Base-by-base conservation (phyloP, 2,329 filamentous ascomycete genomes). In the Aspergillus brasiliensis region DNA sequence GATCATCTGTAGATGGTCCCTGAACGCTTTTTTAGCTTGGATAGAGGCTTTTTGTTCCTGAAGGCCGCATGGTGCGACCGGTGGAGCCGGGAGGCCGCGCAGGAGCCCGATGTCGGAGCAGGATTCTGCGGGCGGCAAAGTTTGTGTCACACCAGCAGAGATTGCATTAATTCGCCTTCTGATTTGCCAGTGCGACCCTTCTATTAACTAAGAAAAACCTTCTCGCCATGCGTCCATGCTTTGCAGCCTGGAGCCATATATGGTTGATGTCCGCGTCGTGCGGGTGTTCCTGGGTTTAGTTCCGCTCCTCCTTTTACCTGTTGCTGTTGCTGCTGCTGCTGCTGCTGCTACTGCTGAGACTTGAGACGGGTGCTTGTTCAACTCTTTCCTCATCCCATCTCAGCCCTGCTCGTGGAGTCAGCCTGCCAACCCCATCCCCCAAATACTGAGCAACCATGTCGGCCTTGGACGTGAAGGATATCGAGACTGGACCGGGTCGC, bases 381-480 rank as follows among this genome's bases (percentile, higher is more conserved):
- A 40, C 31, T 21, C 19, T 40, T 10, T 19, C 21, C 17, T 15
- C 10, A 38, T n/a, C n/a, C 34, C 17, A 25, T 38, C 51, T 19
- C 37, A n/a, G 5, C 10, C 15, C 10, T 19, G 1, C 23, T 38
- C 51, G 25, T 17, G 44, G 37, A 62, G 34, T 62, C 60, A 48
- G 44, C 58, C 40, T 21, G 40, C 10, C 40, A 44, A 44, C 40
- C 40, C 8, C 40, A 7, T 21, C 19, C 40, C 10, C n/a, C 6
- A 44, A 19, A n/a, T n/a, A n/a, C n/a, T n/a, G 5, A 44, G 19
- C 19, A 19, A 44, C 10, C 40, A 48, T 57, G 28, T 52, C 56
- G n/a, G 38, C 53, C 0, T 11, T 46, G 13, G 62, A 64, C 23
- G 51, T 61, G 10, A 64, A 61, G 34, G 63, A 67, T 19, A 48